These are phyloP conservation scores for Collybiopsis luxurians DNA, from an alignment of 768 basidiomycete species.

Conservation along the genomic window DNA sequence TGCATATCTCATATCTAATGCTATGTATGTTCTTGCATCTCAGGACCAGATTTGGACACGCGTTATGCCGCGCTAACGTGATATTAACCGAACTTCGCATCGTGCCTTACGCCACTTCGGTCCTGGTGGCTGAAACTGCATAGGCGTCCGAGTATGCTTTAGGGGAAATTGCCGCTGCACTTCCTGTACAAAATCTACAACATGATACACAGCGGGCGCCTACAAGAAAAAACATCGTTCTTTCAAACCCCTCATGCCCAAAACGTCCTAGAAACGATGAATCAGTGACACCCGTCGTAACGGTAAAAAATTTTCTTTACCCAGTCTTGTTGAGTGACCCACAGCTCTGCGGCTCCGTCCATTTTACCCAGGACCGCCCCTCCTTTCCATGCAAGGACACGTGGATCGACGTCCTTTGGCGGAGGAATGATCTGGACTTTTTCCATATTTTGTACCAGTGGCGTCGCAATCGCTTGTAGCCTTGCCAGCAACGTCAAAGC, in stretches of 20 bases:
- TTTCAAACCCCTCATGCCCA: conserved; percentile 80
- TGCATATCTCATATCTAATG: conserved; percentile 4
- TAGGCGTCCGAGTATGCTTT: no score
- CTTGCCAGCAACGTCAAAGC: conserved; percentile 29
- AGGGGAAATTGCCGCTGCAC: no score
- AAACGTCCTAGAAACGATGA: conserved; percentile 50
- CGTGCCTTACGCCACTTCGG: no score
- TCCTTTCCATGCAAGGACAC: conserved; percentile 93
- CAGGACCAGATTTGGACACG: no score
- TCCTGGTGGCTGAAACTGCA: no score
- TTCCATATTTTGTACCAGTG: conserved; percentile 79
- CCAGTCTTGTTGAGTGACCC: conserved; percentile 89
- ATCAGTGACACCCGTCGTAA: not conserved
- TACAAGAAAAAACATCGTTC: conserved; percentile 81
- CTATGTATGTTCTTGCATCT: not conserved
- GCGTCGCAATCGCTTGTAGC: conserved; percentile 80
- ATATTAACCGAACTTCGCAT: no score
- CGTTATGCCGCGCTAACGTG: no score
- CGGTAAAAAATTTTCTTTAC: conserved; percentile 37
- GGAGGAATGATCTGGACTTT: conserved; percentile 92
- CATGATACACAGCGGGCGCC: not conserved
- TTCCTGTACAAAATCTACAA: not conserved
- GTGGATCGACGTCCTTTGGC: conserved; percentile 89
- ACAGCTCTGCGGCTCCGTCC: conserved; percentile 86
- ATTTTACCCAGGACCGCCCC: conserved; percentile 88